Percentiles rank a stretch among this genome's conserved stretches.
Evolutionary conservation across 169 alveolate species (phyloP).

Genomic region (Toxoplasma gondii): DNA sequence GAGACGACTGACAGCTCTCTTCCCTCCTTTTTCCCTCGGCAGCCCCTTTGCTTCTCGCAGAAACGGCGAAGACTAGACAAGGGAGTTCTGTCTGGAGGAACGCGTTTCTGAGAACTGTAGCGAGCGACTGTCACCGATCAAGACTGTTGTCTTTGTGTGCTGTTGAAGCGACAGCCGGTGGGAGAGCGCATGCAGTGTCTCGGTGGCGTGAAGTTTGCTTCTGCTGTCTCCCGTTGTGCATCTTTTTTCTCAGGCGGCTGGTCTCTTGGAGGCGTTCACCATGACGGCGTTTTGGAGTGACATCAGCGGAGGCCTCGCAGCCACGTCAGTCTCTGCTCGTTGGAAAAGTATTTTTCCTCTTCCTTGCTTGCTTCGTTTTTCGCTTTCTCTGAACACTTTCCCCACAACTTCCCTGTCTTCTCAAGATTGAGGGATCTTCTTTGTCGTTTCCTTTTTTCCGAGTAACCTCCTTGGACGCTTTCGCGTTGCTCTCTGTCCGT

Average conservation of each 20-base stretch:
- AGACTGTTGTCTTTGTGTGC: no score
- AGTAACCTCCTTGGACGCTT: background rate
- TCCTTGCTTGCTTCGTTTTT: background rate
- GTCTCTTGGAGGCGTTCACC: background rate
- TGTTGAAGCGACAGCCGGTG: no score
- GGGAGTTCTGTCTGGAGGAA: no score
- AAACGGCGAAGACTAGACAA: no score
- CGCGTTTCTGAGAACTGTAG: no score
- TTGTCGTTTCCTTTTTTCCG: background rate
- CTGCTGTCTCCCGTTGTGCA: background rate
- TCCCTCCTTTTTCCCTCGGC: no score
- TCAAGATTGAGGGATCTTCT: background rate
- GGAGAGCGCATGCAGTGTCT: background rate
- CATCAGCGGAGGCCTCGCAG: constrained; percentile 39
- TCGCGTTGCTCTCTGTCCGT: background rate
- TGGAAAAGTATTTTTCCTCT: no score
- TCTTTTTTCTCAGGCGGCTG: background rate
- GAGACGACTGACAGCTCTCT: no score
- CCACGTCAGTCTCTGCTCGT: constrained; percentile 3
- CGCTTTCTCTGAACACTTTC: no score
- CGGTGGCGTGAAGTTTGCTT: background rate
- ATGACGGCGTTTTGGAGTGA: constrained; percentile 25
- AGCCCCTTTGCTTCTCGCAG: no score
- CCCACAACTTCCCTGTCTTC: no score
- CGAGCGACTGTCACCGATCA: no score